Conservation (phyloP, 257 asterid genomes). For the Pogostemon cablin region DNA sequence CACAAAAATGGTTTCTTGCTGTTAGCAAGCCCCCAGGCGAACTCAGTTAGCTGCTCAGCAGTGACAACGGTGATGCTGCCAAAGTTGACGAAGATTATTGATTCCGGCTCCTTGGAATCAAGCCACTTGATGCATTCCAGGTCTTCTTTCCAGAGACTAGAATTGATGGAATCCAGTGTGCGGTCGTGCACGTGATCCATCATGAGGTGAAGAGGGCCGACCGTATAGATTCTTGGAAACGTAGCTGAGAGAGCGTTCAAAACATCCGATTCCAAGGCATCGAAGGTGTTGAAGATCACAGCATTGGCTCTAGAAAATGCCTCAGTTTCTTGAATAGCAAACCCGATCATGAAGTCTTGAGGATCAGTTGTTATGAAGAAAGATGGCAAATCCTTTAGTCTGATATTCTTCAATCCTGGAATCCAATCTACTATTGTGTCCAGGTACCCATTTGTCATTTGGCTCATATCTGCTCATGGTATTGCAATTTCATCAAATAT, state of each 20-base stretch:
- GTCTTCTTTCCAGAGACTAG: constrained; percentile 55
- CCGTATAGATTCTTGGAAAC: constrained; percentile 34
- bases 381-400: constrained; percentile 50
- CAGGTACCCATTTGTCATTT: constrained; percentile 49
- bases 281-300: constrained; percentile 52
- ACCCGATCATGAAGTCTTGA: constrained; percentile 41
- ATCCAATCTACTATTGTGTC: constrained; percentile 32
- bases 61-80: constrained; percentile 53
- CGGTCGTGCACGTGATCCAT: constrained; percentile 40
- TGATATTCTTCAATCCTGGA: constrained; percentile 47
- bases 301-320: constrained; percentile 36
- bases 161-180: constrained; percentile 30
- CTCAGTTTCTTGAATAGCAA: constrained; percentile 15
- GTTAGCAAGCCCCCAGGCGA: constrained; percentile 59
- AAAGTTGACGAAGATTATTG: constrained; percentile 55
- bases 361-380: constrained; percentile 50
- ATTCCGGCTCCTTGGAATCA: constrained; percentile 35
- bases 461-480: constrained; percentile 39
- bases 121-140: constrained; percentile 45
- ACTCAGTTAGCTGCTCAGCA: constrained; percentile 43
- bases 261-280: constrained; percentile 42
- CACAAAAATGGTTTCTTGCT: constrained; percentile 50
- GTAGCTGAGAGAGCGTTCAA: constrained; percentile 36
- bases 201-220: constrained; percentile 51
- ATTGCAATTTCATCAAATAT: no score